Evolutionary conservation across 352 stramenopile species (phyloP), one percentile per base, ranked within the genome.

Genomic region (Pythium biforme): DNA sequence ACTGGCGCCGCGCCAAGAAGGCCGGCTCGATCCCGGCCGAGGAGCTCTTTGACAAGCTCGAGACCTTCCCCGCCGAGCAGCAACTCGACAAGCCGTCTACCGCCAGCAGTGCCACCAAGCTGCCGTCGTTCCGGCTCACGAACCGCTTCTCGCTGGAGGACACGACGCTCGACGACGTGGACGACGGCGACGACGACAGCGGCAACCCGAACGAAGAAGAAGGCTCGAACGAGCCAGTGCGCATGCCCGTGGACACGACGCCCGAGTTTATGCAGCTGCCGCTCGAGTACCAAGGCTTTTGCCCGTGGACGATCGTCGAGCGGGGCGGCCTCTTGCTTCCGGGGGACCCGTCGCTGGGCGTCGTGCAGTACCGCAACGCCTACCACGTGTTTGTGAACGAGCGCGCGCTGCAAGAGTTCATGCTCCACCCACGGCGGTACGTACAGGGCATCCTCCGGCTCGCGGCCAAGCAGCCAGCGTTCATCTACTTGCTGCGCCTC

Each of bases 361-460:
- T 98, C 26, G 87, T 98, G 6, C 79, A 92, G 60, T 97, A 94
- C 62, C 76, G 75, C 34, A 95, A 96, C 54, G 73, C 77, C 15
- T 97, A 96, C 69, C 92, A 97, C 67, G 93, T 98, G 20, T 98
- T 97, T 61, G 88, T 96, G 20, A 95, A 97, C 73, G 82, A 95
- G 54, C 82, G 89, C 23, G 90, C 89, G 8, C 70, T 97, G 6
- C 68, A 84, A 17, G 80, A 86, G 60, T 98, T 98, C 75, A 90
- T 97, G 77, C 75, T 84, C 23, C 69, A 92, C 46, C 93, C 94
- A n/a, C 74, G 82, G 27, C 71, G 69, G 5, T 94, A 97, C 60
- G 64, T 97, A 1, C 65, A 85, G 23, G 78, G 77, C 15, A 83
- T 97, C 8, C 66, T 94, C 11, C 78, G 81, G 23, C 62, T 80